Conservation (phyloP, 306 rosid species). For the Quercus aquifolioides region DNA sequence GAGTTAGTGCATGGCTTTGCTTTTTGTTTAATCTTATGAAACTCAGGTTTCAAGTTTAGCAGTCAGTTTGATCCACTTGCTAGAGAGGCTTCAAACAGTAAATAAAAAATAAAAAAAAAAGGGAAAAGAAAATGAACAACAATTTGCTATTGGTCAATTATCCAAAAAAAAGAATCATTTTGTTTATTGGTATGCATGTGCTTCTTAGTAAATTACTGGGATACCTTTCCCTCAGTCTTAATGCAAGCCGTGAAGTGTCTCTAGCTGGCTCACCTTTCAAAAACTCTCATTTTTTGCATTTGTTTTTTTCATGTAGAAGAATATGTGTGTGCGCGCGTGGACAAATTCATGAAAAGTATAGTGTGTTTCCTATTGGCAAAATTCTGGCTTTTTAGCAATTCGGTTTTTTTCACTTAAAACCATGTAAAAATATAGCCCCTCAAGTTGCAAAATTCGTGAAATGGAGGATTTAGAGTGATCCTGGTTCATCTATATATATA, state of each 20-base stretch:
- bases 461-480: neutral
- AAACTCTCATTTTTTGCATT: neutral
- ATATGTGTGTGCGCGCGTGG: neutral
- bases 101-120: too few relatives aligned
- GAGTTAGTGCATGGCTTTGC: constrained; percentile 10
- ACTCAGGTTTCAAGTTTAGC: neutral
- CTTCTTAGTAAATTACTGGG: neutral
- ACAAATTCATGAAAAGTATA: neutral
- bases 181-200: neutral
- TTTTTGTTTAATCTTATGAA: neutral
- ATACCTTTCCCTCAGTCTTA: neutral
- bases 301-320: neutral
- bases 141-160: neutral
- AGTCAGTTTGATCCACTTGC: neutral
- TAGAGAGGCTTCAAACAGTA: neutral
- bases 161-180: too few relatives aligned
- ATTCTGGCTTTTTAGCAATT: neutral
- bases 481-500: too few relatives aligned
- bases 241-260: neutral
- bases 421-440: neutral
- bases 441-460: neutral
- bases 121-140: neutral
- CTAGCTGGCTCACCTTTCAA: neutral
- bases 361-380: neutral
- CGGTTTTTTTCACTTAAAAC: neutral